Percentiles rank a stretch among this genome's conserved stretches.
Conservation (phyloP, 495 filamentous ascomycete genomes). For the Penicillium arizonense region DNA sequence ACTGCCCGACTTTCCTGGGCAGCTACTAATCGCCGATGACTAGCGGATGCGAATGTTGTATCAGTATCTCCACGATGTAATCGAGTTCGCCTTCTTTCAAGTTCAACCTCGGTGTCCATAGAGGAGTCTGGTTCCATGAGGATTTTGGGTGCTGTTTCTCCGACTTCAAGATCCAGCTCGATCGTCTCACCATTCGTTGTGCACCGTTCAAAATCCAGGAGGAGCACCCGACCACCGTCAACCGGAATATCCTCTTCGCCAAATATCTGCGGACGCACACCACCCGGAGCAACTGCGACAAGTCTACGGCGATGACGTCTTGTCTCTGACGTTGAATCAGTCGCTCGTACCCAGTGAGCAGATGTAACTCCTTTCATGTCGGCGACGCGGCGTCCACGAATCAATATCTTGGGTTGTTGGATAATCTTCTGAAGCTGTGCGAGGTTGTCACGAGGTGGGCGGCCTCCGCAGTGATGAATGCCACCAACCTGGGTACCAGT, state of each 20-base stretch:
- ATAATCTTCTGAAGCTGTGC: conserved; percentile 33
- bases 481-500: conserved; percentile 14
- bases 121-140: conserved; percentile 74
- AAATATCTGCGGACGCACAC: conserved; percentile 57
- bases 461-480: conserved; percentile 15
- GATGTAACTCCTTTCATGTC: conserved; percentile 45
- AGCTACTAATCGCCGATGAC: conserved; percentile 9
- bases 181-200: conserved; percentile 50
- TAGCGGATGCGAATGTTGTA: conserved; percentile 15
- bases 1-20: conserved; percentile 6
- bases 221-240: conserved; percentile 76
- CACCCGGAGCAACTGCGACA: conserved; percentile 73
- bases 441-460: conserved; percentile 24
- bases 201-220: conserved; percentile 73
- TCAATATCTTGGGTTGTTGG: conserved; percentile 33
- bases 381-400: conserved; percentile 37
- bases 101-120: conserved; percentile 77
- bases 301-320: conserved; percentile 42
- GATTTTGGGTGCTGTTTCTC: conserved; percentile 63
- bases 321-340: conserved; percentile 4
- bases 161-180: conserved; percentile 71
- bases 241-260: conserved; percentile 77
- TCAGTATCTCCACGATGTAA: conserved; percentile 33
- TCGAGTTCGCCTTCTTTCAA: conserved; percentile 70
- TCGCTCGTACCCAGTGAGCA: conserved; percentile 39